Percentiles rank a stretch among this genome's conserved stretches.
These are phyloP conservation scores for Rhipidocladum racemiflorum DNA, from an alignment of 176 grass and related monocot species.

Conservation along the genomic window DNA sequence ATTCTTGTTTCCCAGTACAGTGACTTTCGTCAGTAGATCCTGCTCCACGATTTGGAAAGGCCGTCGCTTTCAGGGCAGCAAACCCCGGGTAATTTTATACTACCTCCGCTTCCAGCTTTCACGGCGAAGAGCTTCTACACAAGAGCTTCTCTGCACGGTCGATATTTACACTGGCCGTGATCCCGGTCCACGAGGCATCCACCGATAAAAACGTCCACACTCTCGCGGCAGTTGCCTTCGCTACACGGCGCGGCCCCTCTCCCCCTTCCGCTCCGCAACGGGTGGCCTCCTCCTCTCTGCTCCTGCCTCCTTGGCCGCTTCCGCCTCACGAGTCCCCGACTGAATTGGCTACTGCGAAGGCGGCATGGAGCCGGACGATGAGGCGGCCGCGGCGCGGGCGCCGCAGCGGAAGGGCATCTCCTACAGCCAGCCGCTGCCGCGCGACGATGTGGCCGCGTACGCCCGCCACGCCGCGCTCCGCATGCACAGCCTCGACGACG, in stretches of 20 bases:
- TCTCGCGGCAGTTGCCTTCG: slow-evolving; percentile 27
- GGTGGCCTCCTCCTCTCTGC: not conserved
- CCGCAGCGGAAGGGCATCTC: slow-evolving; percentile 34
- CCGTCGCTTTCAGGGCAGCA: not conserved
- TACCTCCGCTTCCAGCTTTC: slow-evolving; percentile 5
- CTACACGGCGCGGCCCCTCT: slow-evolving; percentile 23
- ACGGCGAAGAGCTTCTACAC: slow-evolving; percentile 10
- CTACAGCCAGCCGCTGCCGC: slow-evolving; percentile 42
- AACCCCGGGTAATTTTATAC: not conserved
- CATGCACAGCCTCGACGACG: slow-evolving; percentile 49
- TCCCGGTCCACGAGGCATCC: slow-evolving; percentile 44
- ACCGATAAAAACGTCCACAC: slow-evolving; percentile 43
- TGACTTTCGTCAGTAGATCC: not conserved
- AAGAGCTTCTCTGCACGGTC: not conserved
- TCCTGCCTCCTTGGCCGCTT: not conserved
- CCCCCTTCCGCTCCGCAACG: slow-evolving; percentile 11
- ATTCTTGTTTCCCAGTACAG: not conserved
- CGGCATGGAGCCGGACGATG: slow-evolving; percentile 23
- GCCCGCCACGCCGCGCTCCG: slow-evolving; percentile 34
- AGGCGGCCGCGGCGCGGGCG: not conserved
- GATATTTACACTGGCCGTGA: not conserved
- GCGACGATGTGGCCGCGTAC: slow-evolving; percentile 21
- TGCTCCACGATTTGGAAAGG: not conserved
- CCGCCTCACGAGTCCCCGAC: not conserved
- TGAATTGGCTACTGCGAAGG: not conserved